Evolutionary conservation across 805 yeast genomes (phyloP).

Genomic region (Phaffomyces thermotolerans): DNA sequence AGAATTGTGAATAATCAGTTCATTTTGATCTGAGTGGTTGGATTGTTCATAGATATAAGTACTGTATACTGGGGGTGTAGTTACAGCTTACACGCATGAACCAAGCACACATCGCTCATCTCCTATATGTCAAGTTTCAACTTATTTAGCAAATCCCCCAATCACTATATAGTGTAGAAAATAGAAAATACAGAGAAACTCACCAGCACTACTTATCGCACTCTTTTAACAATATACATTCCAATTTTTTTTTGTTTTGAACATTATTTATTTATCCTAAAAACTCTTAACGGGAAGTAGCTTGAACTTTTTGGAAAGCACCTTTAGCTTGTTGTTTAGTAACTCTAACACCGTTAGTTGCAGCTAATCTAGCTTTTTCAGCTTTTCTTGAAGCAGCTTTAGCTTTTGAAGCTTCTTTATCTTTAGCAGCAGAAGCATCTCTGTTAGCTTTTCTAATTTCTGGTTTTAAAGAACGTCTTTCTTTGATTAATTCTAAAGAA

Average conservation of each 20-base stretch:
- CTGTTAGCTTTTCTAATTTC: slow-evolving; percentile 97
- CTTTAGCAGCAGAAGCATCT: slow-evolving; percentile 77
- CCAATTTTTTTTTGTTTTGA: slow-evolving; percentile 6
- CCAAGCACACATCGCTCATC: not conserved
- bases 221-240: slow-evolving; percentile 10
- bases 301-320: slow-evolving; percentile 94
- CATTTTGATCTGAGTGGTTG: not conserved
- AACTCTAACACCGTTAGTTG: slow-evolving; percentile 67
- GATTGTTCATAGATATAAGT: not conserved
- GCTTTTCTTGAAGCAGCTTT: slow-evolving; percentile 94
- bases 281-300: slow-evolving; percentile 82
- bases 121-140: not conserved
- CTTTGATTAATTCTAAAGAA: slow-evolving; percentile 95
- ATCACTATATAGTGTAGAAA: too few species aligned
- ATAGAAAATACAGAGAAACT: not conserved
- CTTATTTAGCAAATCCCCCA: too few species aligned
- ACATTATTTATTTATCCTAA: slow-evolving; percentile 5
- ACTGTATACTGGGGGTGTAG: too few species aligned
- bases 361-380: slow-evolving; percentile 77
- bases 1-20: too few species aligned
- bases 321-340: slow-evolving; percentile 98
- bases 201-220: not conserved
- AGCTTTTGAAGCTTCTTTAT: slow-evolving; percentile 85
- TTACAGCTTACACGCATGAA: too few species aligned
- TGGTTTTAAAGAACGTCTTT: slow-evolving; percentile 94